Evolutionary conservation across 805 yeast species (phyloP).

Genomic region (Saturnispora sekii): DNA sequence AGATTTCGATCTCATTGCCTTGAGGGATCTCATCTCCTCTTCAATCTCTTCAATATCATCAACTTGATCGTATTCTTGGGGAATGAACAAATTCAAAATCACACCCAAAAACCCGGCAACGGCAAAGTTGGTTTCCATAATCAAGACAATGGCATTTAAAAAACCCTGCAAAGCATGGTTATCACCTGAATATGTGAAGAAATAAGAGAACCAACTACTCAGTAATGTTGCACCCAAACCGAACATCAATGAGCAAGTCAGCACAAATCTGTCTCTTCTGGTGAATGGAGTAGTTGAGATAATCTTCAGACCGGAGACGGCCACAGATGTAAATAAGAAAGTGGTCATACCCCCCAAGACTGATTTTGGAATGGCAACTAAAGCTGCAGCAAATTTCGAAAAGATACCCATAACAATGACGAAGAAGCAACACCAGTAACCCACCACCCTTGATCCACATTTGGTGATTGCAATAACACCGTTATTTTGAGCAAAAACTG

Average conservation of each 20-base stretch:
- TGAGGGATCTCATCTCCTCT: constrained; percentile 22
- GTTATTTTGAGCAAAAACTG: constrained; percentile 90
- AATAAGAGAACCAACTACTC: constrained; percentile 36
- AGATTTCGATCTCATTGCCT: constrained; percentile 2
- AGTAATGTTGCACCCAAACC: constrained; percentile 44
- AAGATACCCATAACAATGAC: constrained; percentile 79
- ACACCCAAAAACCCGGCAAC: constrained; percentile 46
- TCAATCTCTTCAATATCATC: constrained; percentile 33
- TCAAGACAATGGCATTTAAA: constrained; percentile 42
- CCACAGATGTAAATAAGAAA: constrained; percentile 46
- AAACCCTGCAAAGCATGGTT: constrained; percentile 38
- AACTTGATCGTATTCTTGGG: constrained; percentile 39
- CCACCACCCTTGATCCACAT: constrained; percentile 78
- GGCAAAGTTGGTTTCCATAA: constrained; percentile 51
- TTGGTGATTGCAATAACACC: constrained; percentile 90
- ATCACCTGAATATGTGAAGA: constrained; percentile 41
- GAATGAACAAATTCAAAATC: constrained; percentile 37
- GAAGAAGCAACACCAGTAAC: constrained; percentile 46
- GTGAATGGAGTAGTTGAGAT: constrained; percentile 45
- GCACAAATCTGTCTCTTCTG: constrained; percentile 46
- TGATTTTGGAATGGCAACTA: constrained; percentile 70
- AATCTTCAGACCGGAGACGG: constrained; percentile 49
- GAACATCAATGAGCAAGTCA: constrained; percentile 41
- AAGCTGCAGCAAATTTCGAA: constrained; percentile 82
- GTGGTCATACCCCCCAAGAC: constrained; percentile 82